Evolutionary conservation across 2,329 filamentous ascomycete genomes (phyloP).

Genomic region (Parafenestella ontariensis): DNA sequence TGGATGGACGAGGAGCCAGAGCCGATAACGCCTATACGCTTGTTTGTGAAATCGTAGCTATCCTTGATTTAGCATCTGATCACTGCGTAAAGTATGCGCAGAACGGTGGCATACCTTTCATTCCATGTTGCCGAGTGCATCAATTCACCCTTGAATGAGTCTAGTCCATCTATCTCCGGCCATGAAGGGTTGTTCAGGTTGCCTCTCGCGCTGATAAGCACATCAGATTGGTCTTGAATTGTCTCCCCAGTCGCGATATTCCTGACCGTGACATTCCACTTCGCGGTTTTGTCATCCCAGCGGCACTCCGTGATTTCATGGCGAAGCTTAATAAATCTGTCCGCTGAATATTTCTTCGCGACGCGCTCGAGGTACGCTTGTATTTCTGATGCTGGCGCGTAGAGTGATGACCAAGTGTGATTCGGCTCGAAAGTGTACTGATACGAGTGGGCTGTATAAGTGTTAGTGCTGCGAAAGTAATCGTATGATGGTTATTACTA

Average conservation of each 20-base stretch:
- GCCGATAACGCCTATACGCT: conserved; percentile 46
- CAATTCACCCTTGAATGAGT: conserved; percentile 41
- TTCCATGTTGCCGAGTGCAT: conserved; percentile 49
- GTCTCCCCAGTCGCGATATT: conserved; percentile 38
- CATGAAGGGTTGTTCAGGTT: conserved; percentile 42
- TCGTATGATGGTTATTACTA: not conserved
- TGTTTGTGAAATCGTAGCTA: conserved; percentile 42
- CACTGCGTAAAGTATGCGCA: not conserved
- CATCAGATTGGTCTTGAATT: conserved; percentile 35
- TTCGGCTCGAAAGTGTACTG: conserved; percentile 55
- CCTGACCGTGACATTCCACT: conserved; percentile 48
- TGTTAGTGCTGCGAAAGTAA: conserved; percentile 1
- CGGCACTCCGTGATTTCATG: conserved; percentile 45
- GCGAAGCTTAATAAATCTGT: conserved; percentile 47
- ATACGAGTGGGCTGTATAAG: conserved; percentile 48
- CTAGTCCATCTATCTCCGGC: conserved; percentile 43
- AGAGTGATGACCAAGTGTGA: conserved; percentile 50
- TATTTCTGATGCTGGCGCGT: conserved; percentile 50
- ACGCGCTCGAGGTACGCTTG: conserved; percentile 46
- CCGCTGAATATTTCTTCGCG: conserved; percentile 46
- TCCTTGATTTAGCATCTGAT: not conserved
- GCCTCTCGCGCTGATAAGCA: conserved; percentile 43
- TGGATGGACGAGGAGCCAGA: conserved; percentile 50
- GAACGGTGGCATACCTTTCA: conserved; percentile 26
- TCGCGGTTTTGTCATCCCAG: conserved; percentile 43